These are phyloP conservation scores for Phytophthora tubulina DNA, from an alignment of 352 stramenopile species.

Conservation along the genomic window DNA sequence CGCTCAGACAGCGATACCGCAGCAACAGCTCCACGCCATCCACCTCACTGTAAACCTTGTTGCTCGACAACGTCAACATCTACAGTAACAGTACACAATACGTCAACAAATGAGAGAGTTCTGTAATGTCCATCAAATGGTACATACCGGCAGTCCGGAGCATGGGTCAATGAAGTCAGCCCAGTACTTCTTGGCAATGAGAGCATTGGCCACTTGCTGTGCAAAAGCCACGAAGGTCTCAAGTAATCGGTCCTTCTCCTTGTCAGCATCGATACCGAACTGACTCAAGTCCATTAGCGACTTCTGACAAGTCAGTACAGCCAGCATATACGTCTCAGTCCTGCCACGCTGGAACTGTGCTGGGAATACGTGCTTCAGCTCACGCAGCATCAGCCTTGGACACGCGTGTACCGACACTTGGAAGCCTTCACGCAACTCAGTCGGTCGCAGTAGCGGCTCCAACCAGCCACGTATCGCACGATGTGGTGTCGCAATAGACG, in stretches of 20 bases:
- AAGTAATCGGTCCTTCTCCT: slow-evolving; percentile 96
- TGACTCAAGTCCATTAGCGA: slow-evolving; percentile 95
- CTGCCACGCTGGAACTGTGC: slow-evolving; percentile 50
- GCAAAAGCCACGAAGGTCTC: slow-evolving; percentile 96
- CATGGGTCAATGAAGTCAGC: slow-evolving; percentile 98
- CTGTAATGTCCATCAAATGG: neutral
- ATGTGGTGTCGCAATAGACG: neutral
- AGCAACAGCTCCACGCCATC: slow-evolving; percentile 94
- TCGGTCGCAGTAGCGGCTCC: slow-evolving; percentile 61
- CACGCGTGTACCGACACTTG: slow-evolving; percentile 86
- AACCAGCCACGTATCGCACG: slow-evolving; percentile 33
- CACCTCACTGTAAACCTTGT: slow-evolving; percentile 97
- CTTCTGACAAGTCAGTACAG: slow-evolving; percentile 95
- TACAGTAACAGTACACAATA: slow-evolving; percentile 23
- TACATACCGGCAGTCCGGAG: slow-evolving; percentile 91
- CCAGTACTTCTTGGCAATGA: slow-evolving; percentile 91
- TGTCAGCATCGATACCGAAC: slow-evolving; percentile 93
- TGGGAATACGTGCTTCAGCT: slow-evolving; percentile 87
- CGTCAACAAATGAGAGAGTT: too few species aligned
- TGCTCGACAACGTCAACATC: slow-evolving; percentile 94
- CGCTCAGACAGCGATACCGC: slow-evolving; percentile 85
- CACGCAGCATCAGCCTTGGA: slow-evolving; percentile 75
- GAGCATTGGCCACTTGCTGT: slow-evolving; percentile 79
- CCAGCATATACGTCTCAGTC: slow-evolving; percentile 66
- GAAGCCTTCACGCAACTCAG: slow-evolving; percentile 70